These are phyloP conservation scores for Paramecium octaurelia DNA, from an alignment of 73 alveolate genomes.

Conservation along the genomic window DNA sequence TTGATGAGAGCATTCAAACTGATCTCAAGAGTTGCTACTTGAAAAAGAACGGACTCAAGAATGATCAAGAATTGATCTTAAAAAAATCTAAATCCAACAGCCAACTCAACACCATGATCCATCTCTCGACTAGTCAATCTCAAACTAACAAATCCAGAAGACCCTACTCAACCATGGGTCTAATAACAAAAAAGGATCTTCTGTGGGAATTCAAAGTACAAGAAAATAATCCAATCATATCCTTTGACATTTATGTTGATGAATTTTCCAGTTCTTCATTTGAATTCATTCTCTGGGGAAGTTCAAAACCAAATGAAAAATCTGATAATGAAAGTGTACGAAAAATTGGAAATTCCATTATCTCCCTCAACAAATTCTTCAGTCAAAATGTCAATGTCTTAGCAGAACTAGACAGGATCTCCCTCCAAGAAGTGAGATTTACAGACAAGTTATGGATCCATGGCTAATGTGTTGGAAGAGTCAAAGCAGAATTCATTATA, in stretches of 20 bases:
- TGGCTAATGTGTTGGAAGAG: slow-evolving; percentile 26
- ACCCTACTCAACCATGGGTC: not conserved
- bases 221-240: not conserved
- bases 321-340: not conserved
- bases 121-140: not conserved
- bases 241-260: slow-evolving; percentile 30
- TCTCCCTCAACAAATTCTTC: slow-evolving; percentile 9
- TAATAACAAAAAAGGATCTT: not conserved
- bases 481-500: not conserved
- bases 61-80: not conserved
- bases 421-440: not conserved
- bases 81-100: not conserved
- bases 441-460: slow-evolving; percentile 11
- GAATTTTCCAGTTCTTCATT: slow-evolving; percentile 41
- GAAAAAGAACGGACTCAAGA: not conserved
- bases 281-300: not conserved
- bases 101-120: not conserved
- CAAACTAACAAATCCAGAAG: not conserved
- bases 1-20: not conserved
- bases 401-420: not conserved
- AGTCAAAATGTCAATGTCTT: slow-evolving; percentile 24
- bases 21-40: not conserved
- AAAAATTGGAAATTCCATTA: not conserved
- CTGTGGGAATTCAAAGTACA: not conserved
- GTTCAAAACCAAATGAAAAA: not conserved